Base-by-base conservation (phyloP, 2,329 filamentous ascomycete genomes). In the Claviceps sp. region DNA sequence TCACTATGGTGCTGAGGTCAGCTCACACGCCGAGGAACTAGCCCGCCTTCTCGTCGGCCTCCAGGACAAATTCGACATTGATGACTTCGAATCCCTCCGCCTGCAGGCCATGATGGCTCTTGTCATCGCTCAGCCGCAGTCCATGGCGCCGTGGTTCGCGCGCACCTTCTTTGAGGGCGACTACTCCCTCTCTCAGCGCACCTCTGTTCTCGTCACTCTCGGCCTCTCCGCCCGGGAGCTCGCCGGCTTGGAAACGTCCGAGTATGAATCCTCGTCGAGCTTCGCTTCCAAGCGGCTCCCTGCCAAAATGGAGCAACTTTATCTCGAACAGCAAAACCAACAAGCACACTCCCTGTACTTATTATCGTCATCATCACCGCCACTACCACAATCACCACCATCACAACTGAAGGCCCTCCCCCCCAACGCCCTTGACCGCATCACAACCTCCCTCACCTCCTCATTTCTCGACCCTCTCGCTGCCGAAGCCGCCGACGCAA, bases 141-240 rank as follows among this genome's bases (percentile, higher is more conserved):
- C 78, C 50, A 88, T 96, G 78, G 90, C 82, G 0, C 86, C 81
- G 14, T 94, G 88, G 85, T 87, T 94, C 54, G 82, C 85, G 3
- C 81, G 83, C 52, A 85, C 86, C 0, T 94, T 93, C 64, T 97
- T 96, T 64, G 84, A 89, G 43, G 90, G 90, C 16, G 93, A 98
- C 63, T 90, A 93, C 66, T 95, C 90, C 0, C 72, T 97, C 40
- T 80, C 84, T 0, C 91, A 97, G 64, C 79, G 93, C 41, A 87
- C 85, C 7, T 81, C 86, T 0, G 76, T 97, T 40, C 81, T 98
- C 50, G 84, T 88, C 19, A 83, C 87, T 0, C 71, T 98, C 4
- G 91, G 90, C 0, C 71, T 98, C 0, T 81, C 85, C 34, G 87
- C 87, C 2, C 80, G 91, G 54, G 90, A 97, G 66, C 68, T 98